phyloP scores from a whole-genome alignment of 1,284 basidiomycete species.

The Austroboletus niveus region DNA sequence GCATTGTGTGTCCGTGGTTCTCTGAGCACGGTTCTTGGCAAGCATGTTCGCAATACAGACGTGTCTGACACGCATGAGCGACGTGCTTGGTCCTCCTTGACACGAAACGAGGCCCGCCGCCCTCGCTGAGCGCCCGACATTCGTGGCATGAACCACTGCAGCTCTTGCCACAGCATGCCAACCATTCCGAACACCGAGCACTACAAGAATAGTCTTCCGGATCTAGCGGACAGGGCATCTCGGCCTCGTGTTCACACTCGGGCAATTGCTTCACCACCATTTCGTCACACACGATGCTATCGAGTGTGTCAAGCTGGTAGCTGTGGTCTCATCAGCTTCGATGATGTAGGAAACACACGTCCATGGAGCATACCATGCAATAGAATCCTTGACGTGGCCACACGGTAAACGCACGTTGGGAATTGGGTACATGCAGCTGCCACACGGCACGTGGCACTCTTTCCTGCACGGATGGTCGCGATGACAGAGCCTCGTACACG shows the following conservation, averaged over 20 bases:
- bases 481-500: constrained; percentile 52
- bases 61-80: constrained; percentile 50
- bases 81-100: constrained; percentile 38
- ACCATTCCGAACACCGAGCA: constrained; percentile 41
- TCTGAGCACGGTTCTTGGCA: constrained; percentile 52
- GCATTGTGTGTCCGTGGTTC: constrained; percentile 48
- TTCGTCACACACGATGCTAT: constrained; percentile 44
- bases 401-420: constrained; percentile 57
- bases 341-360: neutral
- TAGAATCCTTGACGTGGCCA: constrained; percentile 48
- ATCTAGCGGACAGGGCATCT: constrained; percentile 47
- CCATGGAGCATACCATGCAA: constrained; percentile 51
- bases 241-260: constrained; percentile 54
- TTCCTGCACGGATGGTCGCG: constrained; percentile 61
- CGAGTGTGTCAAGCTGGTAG: constrained; percentile 44
- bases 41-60: constrained; percentile 56
- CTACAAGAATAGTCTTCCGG: constrained; percentile 42
- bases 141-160: constrained; percentile 50
- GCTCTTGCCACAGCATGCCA: constrained; percentile 55
- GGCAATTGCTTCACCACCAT: constrained; percentile 47
- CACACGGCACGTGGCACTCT: constrained; percentile 54
- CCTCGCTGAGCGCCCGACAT: constrained; percentile 44
- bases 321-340: constrained; percentile 34
- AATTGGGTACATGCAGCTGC: constrained; percentile 52
- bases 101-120: neutral